These are phyloP conservation scores for Arthrobotrys iridis DNA, from an alignment of 2,329 filamentous ascomycete species.

Conservation along the genomic window DNA sequence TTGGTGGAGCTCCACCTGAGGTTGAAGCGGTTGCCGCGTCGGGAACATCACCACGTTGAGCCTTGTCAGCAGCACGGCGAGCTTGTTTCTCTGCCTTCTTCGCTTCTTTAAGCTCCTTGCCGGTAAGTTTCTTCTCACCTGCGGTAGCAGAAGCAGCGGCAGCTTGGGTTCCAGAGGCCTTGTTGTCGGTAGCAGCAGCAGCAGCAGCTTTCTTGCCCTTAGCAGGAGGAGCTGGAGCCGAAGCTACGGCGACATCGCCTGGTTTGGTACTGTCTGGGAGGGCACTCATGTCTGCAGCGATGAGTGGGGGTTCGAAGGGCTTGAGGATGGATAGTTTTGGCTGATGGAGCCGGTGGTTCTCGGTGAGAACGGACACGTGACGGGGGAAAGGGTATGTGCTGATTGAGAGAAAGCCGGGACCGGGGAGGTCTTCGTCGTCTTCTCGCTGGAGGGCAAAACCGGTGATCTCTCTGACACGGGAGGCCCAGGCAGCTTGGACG, in stretches of 20 bases:
- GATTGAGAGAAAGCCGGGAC: not conserved
- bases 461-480: not conserved
- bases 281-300: constrained; percentile 3
- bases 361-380: not conserved
- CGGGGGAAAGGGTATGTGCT: not conserved
- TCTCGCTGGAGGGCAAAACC: not conserved
- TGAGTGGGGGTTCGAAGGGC: not conserved
- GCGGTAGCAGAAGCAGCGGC: constrained; percentile 49
- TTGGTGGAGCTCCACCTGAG: constrained; percentile 59
- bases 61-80: constrained; percentile 77
- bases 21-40: constrained; percentile 60
- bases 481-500: no score
- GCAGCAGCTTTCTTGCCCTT: constrained; percentile 23
- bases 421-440: not conserved
- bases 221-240: constrained; percentile 9
- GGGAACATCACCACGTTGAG: constrained; percentile 64
- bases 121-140: constrained; percentile 69
- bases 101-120: constrained; percentile 85
- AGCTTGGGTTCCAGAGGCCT: constrained; percentile 58
- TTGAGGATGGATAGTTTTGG: not conserved
- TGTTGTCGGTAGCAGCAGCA: constrained; percentile 50
- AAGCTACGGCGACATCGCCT: not conserved
- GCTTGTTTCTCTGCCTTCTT: constrained; percentile 93
- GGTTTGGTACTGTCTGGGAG: constrained; percentile 3
- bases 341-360: not conserved